Base-by-base conservation (phyloP, 108 stramenopile species). In the Cyclotella atomus region DNA sequence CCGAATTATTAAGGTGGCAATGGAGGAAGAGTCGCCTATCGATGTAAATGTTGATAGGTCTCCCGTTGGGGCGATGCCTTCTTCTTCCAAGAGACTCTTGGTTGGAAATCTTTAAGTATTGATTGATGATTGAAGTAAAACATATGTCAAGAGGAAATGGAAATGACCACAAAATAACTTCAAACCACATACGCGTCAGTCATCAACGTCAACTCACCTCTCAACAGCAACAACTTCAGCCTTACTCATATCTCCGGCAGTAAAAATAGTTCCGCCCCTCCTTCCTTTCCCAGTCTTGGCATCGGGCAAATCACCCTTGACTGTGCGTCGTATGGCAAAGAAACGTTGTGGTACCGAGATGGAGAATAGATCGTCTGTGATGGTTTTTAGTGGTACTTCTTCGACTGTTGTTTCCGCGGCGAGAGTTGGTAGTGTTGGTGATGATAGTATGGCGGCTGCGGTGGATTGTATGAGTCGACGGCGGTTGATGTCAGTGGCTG, bases 181-280 rank as follows among this genome's bases (percentile, higher is more conserved):
- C n/a, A n/a, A n/a, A n/a, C n/a, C n/a, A n/a, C n/a, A n/a, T n/a
- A n/a, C n/a, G n/a, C n/a, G n/a, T n/a, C n/a, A n/a, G n/a, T n/a
- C n/a, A n/a, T n/a, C n/a, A n/a, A n/a, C n/a, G n/a, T n/a, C n/a
- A n/a, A n/a, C 70, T 46, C 55, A 85, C 75, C 87, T 74, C 66
- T 95, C 94, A 2, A 95, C 89, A 33, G 94, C 91, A 57, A 95
- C 77, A 1, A 95, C 87, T 74, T 89, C 88, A 17, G 94, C 94
- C 66, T 90, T 92, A 16, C 82, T 76, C 91, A 95, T 90, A 60
- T 95, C 85, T 43, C 94, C 94, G 5, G 91, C 91, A 10, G 91
- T 95, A 65, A 92, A 95, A 29, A 95, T 92, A 32, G 85, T 91
- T 3, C 88, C 82, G 10, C 94, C 94, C 46, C 91, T 66, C 34